phyloP scores from a whole-genome alignment of 164 flowering plant species.

The Taxillus chinensis region DNA sequence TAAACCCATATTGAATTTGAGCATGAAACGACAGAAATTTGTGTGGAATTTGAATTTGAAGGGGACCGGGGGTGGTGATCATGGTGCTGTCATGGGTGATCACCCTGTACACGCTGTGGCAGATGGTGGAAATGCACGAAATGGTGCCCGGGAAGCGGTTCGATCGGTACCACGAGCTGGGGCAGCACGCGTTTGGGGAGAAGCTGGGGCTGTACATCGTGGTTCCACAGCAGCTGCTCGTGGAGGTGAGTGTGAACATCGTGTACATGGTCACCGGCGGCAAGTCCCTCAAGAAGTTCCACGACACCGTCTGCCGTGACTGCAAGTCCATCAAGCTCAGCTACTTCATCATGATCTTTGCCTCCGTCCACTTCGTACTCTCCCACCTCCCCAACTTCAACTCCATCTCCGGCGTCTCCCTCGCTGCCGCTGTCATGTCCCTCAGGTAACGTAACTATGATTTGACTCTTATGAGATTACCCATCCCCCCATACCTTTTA shows the following conservation, averaged over 20 bases:
- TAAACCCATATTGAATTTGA: neutral
- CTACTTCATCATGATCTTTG: slow-evolving; percentile 7
- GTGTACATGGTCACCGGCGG: slow-evolving; percentile 9
- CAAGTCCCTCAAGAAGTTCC: slow-evolving; percentile 5
- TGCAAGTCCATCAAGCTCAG: slow-evolving; percentile 6
- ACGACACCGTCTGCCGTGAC: slow-evolving; percentile 1
- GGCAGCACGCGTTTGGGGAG: slow-evolving; percentile 5
- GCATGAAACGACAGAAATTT: no score
- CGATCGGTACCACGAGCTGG: slow-evolving; percentile 4
- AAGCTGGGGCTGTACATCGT: slow-evolving; percentile 3
- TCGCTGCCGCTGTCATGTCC: slow-evolving; percentile 6
- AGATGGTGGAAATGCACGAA: slow-evolving; percentile 7
- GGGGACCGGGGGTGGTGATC: neutral
- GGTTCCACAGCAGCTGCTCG: slow-evolving; percentile 5
- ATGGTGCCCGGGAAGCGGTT: slow-evolving; percentile 6
- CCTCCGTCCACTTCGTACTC: slow-evolving; percentile 4
- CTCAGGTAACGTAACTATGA: neutral
- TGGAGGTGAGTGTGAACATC: slow-evolving; percentile 1
- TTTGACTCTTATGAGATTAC: no score
- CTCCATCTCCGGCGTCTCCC: slow-evolving; percentile 6
- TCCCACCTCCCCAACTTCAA: slow-evolving; percentile 9
- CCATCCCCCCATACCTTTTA: no score
- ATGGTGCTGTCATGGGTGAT: slow-evolving; percentile 3
- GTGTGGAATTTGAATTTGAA: neutral
- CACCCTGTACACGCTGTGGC: slow-evolving; percentile 5